phyloP scores from a whole-genome alignment of 2,329 filamentous ascomycete genomes.

The Aspergillus flavus region DNA sequence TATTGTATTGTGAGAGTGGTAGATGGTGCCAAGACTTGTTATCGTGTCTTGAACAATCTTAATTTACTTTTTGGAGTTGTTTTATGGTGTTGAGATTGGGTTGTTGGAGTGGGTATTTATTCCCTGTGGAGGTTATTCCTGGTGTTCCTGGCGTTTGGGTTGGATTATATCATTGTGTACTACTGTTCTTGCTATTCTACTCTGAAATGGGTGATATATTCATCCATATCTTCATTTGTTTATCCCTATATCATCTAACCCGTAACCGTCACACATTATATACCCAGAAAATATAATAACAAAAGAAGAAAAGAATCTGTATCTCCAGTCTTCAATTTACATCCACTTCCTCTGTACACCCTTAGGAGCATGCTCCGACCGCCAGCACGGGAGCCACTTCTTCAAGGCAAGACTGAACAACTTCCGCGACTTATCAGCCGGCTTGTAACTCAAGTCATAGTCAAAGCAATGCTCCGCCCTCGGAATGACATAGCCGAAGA shows the following conservation, averaged over 20 bases:
- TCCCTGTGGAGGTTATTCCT: no score
- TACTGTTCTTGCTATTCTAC: no score
- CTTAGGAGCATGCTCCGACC: not conserved
- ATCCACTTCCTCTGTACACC: not conserved
- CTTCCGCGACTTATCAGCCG: constrained; percentile 36
- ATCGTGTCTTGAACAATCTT: no score
- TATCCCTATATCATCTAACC: no score
- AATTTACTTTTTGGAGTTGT: no score
- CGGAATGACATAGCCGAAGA: constrained; percentile 53
- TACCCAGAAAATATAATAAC: not conserved
- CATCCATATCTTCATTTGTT: not conserved
- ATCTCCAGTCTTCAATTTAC: not conserved
- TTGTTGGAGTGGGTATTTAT: no score
- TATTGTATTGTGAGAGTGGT: no score
- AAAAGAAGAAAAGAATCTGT: not conserved
- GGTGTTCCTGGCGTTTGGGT: no score
- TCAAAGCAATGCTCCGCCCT: constrained; percentile 55
- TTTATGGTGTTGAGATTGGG: no score
- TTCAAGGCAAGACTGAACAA: constrained; percentile 47
- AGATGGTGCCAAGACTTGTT: no score
- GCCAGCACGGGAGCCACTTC: constrained; percentile 41
- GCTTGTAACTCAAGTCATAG: constrained; percentile 39
- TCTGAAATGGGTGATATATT: no score
- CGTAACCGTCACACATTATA: not conserved
- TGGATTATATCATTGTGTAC: no score